Percentiles rank a stretch among this genome's conserved stretches.
These are phyloP conservation scores for Coemansia erecta DNA, from an alignment of 192 early-diverging fungal genomes.

Conservation along the genomic window DNA sequence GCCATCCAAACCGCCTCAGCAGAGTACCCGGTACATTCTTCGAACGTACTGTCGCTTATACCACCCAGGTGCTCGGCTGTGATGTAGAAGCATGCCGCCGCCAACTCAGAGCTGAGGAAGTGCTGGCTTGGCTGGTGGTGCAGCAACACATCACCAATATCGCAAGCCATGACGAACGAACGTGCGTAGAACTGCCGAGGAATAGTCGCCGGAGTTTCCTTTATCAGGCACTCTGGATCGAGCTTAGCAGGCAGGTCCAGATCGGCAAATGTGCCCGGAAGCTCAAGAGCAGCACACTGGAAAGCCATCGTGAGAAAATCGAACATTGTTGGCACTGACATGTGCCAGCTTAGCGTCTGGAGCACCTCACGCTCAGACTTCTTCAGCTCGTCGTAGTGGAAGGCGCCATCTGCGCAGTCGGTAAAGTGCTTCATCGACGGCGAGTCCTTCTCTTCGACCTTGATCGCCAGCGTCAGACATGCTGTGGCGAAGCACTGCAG, in stretches of 20 bases:
- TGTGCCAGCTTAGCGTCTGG: slow-evolving; percentile 39
- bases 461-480: slow-evolving; percentile 54
- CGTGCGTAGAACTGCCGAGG: slow-evolving; percentile 28
- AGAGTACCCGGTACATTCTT: slow-evolving; percentile 37
- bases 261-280: slow-evolving; percentile 34
- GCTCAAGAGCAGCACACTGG: slow-evolving; percentile 41
- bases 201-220: slow-evolving; percentile 19
- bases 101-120: slow-evolving; percentile 35
- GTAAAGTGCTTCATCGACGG: slow-evolving; percentile 49
- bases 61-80: slow-evolving; percentile 18
- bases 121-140: slow-evolving; percentile 34
- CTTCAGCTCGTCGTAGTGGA: slow-evolving; percentile 42
- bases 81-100: slow-evolving; percentile 52
- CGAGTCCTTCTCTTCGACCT: slow-evolving; percentile 50
- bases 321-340: slow-evolving; percentile 46
- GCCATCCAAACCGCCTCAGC: slow-evolving; percentile 24
- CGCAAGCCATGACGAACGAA: slow-evolving; percentile 38
- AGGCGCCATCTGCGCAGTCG: slow-evolving; percentile 50
- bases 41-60: slow-evolving; percentile 28
- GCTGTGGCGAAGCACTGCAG: slow-evolving; percentile 56
- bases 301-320: slow-evolving; percentile 45
- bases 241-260: not conserved
- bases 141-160: slow-evolving; percentile 42
- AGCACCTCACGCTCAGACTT: slow-evolving; percentile 51
- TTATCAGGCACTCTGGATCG: not conserved